These are phyloP conservation scores for Xylariomycetidae sp. DNA, from an alignment of 2,329 filamentous ascomycete genomes.

Conservation along the genomic window DNA sequence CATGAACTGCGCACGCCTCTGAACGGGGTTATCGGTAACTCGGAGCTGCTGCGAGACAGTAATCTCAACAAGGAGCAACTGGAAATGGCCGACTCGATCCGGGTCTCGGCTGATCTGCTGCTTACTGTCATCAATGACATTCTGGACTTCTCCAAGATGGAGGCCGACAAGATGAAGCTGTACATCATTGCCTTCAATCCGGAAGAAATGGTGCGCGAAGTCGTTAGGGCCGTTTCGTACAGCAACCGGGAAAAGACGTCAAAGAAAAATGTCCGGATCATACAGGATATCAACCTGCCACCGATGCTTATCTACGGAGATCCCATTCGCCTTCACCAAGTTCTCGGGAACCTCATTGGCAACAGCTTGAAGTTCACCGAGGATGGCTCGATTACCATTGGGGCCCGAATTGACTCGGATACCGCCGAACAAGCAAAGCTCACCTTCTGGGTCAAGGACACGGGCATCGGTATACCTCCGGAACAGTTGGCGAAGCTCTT, in stretches of 20 bases:
- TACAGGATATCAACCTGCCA: conserved; percentile 66
- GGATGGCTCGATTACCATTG: conserved; percentile 77
- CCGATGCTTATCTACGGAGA: conserved; percentile 67
- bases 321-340: conserved; percentile 60
- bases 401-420: conserved; percentile 66
- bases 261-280: conserved; percentile 56
- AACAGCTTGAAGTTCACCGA: conserved; percentile 95
- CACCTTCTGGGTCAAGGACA: conserved; percentile 82
- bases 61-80: conserved; percentile 68
- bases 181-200: conserved; percentile 66
- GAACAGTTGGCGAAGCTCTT: conserved; percentile 82
- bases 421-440: conserved; percentile 64
- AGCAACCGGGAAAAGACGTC: conserved; percentile 59
- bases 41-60: conserved; percentile 74
- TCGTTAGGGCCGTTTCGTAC: conserved; percentile 60
- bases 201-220: conserved; percentile 60
- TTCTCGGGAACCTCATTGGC: conserved; percentile 76
- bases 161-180: conserved; percentile 80
- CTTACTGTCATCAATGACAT: conserved; percentile 96
- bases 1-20: conserved; percentile 78
- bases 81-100: conserved; percentile 83
- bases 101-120: conserved; percentile 77
- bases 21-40: conserved; percentile 85
- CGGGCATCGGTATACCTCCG: conserved; percentile 82
- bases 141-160: conserved; percentile 89